Evolutionary conservation across 306 rosid species (phyloP).

Genomic region (Neltuma alba): DNA sequence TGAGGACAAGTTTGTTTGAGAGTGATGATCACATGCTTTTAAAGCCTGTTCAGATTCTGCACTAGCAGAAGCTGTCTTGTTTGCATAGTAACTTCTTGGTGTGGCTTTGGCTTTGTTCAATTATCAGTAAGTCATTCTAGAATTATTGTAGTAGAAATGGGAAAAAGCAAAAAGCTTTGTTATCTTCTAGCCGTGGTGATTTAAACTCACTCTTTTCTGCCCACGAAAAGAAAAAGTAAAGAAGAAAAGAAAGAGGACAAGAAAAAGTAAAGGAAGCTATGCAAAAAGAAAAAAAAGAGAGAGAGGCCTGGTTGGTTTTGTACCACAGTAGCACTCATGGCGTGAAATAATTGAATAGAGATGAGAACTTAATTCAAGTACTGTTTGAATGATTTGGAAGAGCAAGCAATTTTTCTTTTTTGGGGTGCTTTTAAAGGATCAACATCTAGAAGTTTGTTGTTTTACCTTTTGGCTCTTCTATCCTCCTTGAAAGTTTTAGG

Average conservation of each 20-base stretch:
- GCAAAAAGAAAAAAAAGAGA: not conserved
- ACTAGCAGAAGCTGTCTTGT: conserved; percentile 48
- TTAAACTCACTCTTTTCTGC: conserved; percentile 39
- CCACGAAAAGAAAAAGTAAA: not conserved
- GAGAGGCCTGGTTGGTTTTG: conserved; percentile 17
- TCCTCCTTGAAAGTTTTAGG: conserved; percentile 23
- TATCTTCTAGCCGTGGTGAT: conserved; percentile 32
- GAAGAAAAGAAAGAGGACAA: not conserved
- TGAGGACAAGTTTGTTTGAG: conserved; percentile 39
- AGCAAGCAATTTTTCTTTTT: not conserved
- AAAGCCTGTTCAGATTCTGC: conserved; percentile 45
- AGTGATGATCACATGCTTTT: conserved; percentile 47
- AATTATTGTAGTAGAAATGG: conserved; percentile 17
- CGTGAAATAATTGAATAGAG: not conserved
- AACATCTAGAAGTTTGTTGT: conserved; percentile 9
- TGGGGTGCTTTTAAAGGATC: not conserved
- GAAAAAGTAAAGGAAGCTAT: not conserved
- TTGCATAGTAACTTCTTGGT: conserved; percentile 40
- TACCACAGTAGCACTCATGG: not conserved
- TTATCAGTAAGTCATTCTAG: conserved; percentile 42
- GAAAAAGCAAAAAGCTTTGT: conserved; percentile 40
- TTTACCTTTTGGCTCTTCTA: not conserved
- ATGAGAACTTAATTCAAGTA: conserved; percentile 9
- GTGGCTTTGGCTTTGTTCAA: conserved; percentile 42
- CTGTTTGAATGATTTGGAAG: not conserved